Evolutionary conservation across 164 flowering plant genomes (phyloP).

Genomic region (Vitis amurensis): DNA sequence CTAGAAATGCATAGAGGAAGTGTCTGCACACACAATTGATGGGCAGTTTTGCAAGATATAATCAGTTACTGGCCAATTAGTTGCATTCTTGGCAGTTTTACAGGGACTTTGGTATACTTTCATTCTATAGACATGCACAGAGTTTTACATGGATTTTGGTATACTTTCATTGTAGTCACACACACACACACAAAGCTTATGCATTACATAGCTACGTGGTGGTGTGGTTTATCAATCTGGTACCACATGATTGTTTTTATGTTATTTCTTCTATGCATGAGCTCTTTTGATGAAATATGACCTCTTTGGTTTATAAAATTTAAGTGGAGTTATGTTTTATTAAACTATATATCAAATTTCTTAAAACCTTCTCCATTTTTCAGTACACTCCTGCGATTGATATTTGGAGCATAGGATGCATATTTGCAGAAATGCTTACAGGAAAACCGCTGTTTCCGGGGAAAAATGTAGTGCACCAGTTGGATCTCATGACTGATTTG

Average conservation of each 20-base stretch:
- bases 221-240: no score
- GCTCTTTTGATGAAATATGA: neutral
- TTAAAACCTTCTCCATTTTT: conserved; percentile 7
- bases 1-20: neutral
- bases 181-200: no score
- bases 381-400: conserved; percentile 71
- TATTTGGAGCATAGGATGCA: conserved; percentile 72
- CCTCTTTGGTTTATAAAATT: neutral
- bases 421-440: conserved; percentile 59
- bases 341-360: neutral
- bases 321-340: neutral
- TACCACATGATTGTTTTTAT: neutral
- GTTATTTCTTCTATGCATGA: neutral
- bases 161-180: no score
- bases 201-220: no score
- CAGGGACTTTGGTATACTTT: neutral
- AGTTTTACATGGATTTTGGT: no score
- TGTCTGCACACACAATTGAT: neutral
- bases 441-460: conserved; percentile 69
- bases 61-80: neutral
- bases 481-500: conserved; percentile 64
- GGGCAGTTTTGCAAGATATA: no score
- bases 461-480: conserved; percentile 59
- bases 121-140: no score
- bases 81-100: neutral